Percentiles rank a stretch among this genome's conserved stretches.
Evolutionary conservation across 257 asterid genomes (phyloP).

Genomic region (Solanum clarkiae): DNA sequence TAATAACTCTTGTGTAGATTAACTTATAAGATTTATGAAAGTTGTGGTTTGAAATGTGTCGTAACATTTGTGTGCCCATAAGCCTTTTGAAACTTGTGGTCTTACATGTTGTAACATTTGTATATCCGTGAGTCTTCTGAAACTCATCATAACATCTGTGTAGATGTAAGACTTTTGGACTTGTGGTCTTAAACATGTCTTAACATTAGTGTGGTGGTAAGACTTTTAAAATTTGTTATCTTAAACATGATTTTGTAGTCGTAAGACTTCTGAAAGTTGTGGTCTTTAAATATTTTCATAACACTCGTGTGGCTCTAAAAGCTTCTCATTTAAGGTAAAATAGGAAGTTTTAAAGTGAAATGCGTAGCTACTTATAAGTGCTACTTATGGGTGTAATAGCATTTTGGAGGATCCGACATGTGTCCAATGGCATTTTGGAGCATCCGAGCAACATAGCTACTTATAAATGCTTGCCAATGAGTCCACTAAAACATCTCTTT

Average conservation of each 20-base stretch:
- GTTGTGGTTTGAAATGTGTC: not conserved
- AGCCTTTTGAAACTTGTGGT: not conserved
- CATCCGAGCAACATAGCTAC: not conserved
- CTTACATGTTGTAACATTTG: not conserved
- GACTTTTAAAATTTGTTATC: too few species aligned
- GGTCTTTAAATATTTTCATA: not conserved
- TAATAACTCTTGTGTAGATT: not conserved
- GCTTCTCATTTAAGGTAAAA: not conserved
- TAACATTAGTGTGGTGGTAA: too few species aligned
- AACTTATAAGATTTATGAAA: too few species aligned
- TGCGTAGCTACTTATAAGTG: not conserved
- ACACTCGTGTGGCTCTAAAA: not conserved
- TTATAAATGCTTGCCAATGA: not conserved
- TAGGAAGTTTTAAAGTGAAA: not conserved
- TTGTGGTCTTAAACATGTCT: too few species aligned
- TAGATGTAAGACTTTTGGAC: too few species aligned
- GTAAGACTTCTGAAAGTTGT: not conserved
- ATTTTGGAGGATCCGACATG: not conserved
- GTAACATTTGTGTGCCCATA: not conserved
- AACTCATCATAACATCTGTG: too few species aligned
- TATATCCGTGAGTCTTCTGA: too few species aligned
- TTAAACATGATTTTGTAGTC: not conserved
- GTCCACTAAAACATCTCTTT: not conserved
- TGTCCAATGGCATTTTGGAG: not conserved
- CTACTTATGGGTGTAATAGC: not conserved